A percentile compares a stretch with the other conserved stretches of the same genome.
phyloP scores from a whole-genome alignment of 1,284 basidiomycete genomes.

The Naganishia sp. region DNA sequence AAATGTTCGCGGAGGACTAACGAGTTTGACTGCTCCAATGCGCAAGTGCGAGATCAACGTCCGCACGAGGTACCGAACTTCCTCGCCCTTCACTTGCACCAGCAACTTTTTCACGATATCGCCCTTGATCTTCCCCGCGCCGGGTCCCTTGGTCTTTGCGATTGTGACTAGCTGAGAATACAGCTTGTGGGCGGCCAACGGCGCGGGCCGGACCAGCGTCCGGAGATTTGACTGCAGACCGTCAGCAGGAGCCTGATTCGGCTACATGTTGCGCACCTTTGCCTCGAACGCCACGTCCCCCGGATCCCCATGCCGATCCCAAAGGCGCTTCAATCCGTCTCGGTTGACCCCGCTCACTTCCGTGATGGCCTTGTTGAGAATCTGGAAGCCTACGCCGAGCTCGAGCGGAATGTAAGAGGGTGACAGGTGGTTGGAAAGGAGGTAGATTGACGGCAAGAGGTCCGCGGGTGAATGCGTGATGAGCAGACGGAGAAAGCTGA shows the following conservation, averaged over 20 bases:
- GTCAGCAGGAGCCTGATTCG: background rate
- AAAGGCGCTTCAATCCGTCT: slow-evolving; percentile 64
- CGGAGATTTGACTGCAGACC: slow-evolving; percentile 62
- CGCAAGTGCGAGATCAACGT: slow-evolving; percentile 75
- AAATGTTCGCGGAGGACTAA: slow-evolving; percentile 28
- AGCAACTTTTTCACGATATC: slow-evolving; percentile 78
- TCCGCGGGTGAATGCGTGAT: slow-evolving; percentile 68
- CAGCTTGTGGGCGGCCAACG: slow-evolving; percentile 66
- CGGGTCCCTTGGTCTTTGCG: slow-evolving; percentile 67
- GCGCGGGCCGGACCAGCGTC: slow-evolving; percentile 71
- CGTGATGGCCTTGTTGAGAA: slow-evolving; percentile 77
- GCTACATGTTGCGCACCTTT: slow-evolving; percentile 53
- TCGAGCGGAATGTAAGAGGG: slow-evolving; percentile 75
- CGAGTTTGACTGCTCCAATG: slow-evolving; percentile 79
- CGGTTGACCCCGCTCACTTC: slow-evolving; percentile 76
- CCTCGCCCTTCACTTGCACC: slow-evolving; percentile 81
- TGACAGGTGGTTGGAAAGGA: slow-evolving; percentile 80
- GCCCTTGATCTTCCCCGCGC: slow-evolving; percentile 74
- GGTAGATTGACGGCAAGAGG: slow-evolving; percentile 79
- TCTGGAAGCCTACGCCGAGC: slow-evolving; percentile 72
- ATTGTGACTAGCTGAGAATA: slow-evolving; percentile 69
- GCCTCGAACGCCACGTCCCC: slow-evolving; percentile 82
- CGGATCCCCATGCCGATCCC: slow-evolving; percentile 64
- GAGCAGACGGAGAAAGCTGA: slow-evolving; percentile 65
- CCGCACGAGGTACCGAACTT: slow-evolving; percentile 78